Evolutionary conservation across 495 filamentous ascomycete genomes (phyloP).

Genomic region (Tuber magnatum): DNA sequence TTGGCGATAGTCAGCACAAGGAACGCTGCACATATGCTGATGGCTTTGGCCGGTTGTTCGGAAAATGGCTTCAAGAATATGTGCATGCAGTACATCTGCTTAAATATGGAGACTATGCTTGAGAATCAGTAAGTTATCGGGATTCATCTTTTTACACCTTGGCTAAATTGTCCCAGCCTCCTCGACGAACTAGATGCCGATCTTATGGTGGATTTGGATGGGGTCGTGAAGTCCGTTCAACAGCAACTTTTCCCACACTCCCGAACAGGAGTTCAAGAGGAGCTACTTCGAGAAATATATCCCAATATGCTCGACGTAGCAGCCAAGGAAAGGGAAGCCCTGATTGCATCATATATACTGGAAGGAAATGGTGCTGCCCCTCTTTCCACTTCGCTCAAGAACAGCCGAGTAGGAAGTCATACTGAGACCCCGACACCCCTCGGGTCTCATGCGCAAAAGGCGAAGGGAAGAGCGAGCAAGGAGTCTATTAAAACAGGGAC

Average conservation of each 20-base stretch:
- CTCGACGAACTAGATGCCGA: slow-evolving; percentile 83
- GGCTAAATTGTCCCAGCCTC: slow-evolving; percentile 45
- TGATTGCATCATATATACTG: slow-evolving; percentile 43
- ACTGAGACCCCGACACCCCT: not conserved
- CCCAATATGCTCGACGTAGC: slow-evolving; percentile 52
- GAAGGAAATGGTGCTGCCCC: slow-evolving; percentile 13
- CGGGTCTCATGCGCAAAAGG: slow-evolving; percentile 50
- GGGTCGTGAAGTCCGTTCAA: slow-evolving; percentile 74
- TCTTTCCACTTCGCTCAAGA: slow-evolving; percentile 7
- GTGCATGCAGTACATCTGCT: slow-evolving; percentile 80
- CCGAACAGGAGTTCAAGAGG: slow-evolving; percentile 63
- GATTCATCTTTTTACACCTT: slow-evolving; percentile 2
- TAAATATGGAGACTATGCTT: slow-evolving; percentile 82
- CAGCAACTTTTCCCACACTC: slow-evolving; percentile 64
- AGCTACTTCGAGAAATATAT: slow-evolving; percentile 62
- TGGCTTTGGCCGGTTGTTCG: slow-evolving; percentile 71
- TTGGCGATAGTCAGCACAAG: slow-evolving; percentile 60
- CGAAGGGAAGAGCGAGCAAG: slow-evolving; percentile 46
- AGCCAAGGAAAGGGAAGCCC: slow-evolving; percentile 50
- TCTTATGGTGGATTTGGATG: slow-evolving; percentile 67
- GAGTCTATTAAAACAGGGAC: slow-evolving; percentile 42
- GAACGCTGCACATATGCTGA: slow-evolving; percentile 77
- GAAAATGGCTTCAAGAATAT: slow-evolving; percentile 81
- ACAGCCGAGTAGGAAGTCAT: slow-evolving; percentile 7
- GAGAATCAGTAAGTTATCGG: slow-evolving; percentile 60